Base-by-base conservation (phyloP, 495 filamentous ascomycete genomes). In the Terfezia claveryi region DNA sequence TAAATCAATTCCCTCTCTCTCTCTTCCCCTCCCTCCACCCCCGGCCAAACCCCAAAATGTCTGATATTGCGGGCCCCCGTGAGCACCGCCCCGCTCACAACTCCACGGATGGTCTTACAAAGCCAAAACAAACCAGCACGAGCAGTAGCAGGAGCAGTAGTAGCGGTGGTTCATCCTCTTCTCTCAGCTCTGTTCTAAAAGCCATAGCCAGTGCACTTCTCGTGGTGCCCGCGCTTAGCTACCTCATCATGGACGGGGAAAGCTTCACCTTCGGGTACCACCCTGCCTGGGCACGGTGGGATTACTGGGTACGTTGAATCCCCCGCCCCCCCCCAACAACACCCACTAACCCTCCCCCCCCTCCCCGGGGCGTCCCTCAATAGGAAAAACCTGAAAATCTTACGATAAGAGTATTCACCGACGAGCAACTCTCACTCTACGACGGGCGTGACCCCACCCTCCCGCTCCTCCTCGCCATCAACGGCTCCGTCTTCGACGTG, bases 401-500 rank as follows among this genome's bases (percentile, higher is more conserved):
- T 2, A 32, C 27, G 27, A 32, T 32, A 23, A 55, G 79, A 23
- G 50, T 58, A 62, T 76, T 95, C 12, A 94, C 89, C 2, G 83
- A 81, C 36, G 65, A 64, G 23, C 67, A 94, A 67, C 80, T 99
- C 23, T 58, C 74, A 37, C 70, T 71, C 53, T 91, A 84, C 74
- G 81, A 92, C 69, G 91, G 91, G 70, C 76, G 69, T 52, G 79
- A 93, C 68, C 71, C 79, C 1, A 60, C 63, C 16, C 77, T 82
- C 20, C 92, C 91, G 4, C 80, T 99, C 67, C 88, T 93, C 69
- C 73, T 99, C 51, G 87, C 85, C 53, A 75, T 99, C 50, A 99
- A 99, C 71, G 84, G 87, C 54, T 81, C 76, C 56, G 85, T 99
- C 72, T 96, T 86, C 76, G 91, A 99, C 68, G 92, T 99, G 38